Evolutionary conservation across 768 basidiomycete genomes (phyloP), one percentile per base, ranked within the genome.

Genomic region (Pisolithus sp.): DNA sequence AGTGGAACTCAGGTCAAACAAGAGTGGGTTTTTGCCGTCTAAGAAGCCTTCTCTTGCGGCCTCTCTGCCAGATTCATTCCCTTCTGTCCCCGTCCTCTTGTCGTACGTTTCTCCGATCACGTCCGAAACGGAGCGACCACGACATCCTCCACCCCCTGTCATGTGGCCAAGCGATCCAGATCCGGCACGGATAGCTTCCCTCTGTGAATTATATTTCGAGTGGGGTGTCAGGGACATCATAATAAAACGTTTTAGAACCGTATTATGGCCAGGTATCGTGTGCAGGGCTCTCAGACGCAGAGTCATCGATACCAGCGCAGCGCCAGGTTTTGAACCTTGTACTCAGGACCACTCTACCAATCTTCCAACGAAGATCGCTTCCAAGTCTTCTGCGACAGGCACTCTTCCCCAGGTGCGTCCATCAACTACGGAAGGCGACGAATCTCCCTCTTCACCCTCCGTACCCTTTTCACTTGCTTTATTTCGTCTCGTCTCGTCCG

Each of bases 161-260:
- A 75, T 71, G 17, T 81, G 79, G 79, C 60, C 62, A 31, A 62
- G 68, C 49, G 87, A 91, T 53, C 85, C 86, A 0, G 81, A 86
- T 57, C 70, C 90, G 1, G 78, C 77, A 15, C 80, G 78, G 49
- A 77, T 94, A 15, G 92, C 93, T 0, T 78, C 72, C 9, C 74
- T 84, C 3, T 94, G 92, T 71, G 93, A 96, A 66, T 75, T 83
- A 44, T 87, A 84, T 64, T 95, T 95, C 55, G 93, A 94, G 63
- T 96, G 93, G 93, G 93, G 93, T 0, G 83, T 89, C 46, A 83
- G 76, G 59, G 86, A 90, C 45, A 74, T 82, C 2, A 89, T 95
- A 50, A 77, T 89, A 57, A 89, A 89, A 57, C 83, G 90, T 10
- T 93, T 94, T 62, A 76, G 88, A 61, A 88, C 82, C 0, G 78